Conservation (phyloP, 768 basidiomycete genomes). For the Mycena latifolia region DNA sequence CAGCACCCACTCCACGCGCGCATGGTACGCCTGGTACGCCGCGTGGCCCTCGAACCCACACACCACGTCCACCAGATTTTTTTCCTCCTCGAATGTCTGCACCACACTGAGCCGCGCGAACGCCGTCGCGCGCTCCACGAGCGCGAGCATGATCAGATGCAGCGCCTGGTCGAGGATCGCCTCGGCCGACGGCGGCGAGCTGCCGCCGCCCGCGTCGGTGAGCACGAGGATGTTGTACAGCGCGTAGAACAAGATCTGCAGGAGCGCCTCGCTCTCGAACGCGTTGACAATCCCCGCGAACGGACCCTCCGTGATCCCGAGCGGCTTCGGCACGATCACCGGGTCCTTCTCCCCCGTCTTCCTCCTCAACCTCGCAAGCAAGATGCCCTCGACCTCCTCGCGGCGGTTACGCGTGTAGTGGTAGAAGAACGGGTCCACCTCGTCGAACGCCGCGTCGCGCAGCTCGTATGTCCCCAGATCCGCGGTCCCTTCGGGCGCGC, state of each 20-base stretch:
- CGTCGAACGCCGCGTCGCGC: conserved; percentile 83
- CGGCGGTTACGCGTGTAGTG: conserved; percentile 95
- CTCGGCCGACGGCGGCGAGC: conserved; percentile 79
- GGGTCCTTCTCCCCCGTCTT: conserved; percentile 70
- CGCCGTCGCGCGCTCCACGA: conserved; percentile 74
- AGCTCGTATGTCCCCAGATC: conserved; percentile 93
- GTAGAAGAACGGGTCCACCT: conserved; percentile 96
- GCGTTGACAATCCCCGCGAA: conserved; percentile 74
- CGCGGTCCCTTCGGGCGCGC: conserved; percentile 79
- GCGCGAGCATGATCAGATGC: conserved; percentile 87
- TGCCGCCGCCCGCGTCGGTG: conserved; percentile 62
- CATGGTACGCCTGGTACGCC: conserved; percentile 77
- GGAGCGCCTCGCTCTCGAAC: conserved; percentile 77
- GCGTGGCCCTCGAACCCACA: conserved; percentile 85
- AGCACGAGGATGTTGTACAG: conserved; percentile 79
- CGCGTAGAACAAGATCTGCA: conserved; percentile 88
- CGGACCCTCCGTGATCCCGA: conserved; percentile 74
- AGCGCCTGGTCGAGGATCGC: conserved; percentile 91
- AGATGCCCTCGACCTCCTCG: conserved; percentile 87
- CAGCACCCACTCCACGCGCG: conserved; percentile 84
- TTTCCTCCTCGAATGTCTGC: conserved; percentile 68
- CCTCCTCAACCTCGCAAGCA: conserved; percentile 77
- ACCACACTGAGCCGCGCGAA: conserved; percentile 72
- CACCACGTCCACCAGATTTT: conserved; percentile 77
- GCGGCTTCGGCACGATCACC: conserved; percentile 80